These are phyloP conservation scores for Paracoccidioides lutzii DNA, from an alignment of 2,329 filamentous ascomycete genomes.

Conservation along the genomic window DNA sequence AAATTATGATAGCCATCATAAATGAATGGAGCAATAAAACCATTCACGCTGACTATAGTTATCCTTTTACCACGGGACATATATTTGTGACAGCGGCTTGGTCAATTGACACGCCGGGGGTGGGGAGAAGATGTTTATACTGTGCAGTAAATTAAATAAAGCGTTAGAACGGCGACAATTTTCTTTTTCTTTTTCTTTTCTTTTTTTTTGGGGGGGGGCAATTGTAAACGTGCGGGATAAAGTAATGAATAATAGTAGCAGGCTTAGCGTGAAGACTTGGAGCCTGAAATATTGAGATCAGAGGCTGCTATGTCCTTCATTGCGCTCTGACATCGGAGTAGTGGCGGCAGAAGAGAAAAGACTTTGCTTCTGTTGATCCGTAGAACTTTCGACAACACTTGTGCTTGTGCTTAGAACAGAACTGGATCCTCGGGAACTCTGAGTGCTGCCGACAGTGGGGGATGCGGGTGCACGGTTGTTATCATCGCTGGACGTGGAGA, in stretches of 20 bases:
- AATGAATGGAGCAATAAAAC: neutral
- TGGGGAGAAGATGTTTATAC: neutral
- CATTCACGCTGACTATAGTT: neutral
- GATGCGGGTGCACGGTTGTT: constrained; percentile 12
- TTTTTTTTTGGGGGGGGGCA: too few relatives aligned
- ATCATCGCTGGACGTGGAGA: constrained; percentile 4
- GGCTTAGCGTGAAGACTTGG: neutral
- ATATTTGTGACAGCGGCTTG: neutral
- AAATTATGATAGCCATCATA: neutral
- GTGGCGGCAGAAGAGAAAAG: neutral
- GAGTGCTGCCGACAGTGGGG: constrained; percentile 44
- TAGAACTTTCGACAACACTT: constrained; percentile 39
- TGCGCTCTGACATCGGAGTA: constrained; percentile 2
- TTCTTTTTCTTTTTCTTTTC: too few relatives aligned
- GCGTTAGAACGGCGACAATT: neutral
- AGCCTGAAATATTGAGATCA: neutral
- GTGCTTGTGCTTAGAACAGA: constrained; percentile 51
- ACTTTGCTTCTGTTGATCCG: constrained; percentile 21
- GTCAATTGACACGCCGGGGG: neutral
- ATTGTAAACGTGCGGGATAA: neutral
- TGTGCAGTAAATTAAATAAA: neutral
- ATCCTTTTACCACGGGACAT: neutral
- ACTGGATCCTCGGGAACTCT: constrained; percentile 51
- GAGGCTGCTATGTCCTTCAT: neutral
- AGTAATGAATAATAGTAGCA: neutral